Evolutionary conservation across 2,329 filamentous ascomycete species (phyloP).

Genomic region (Magnaporthiopsis poae): DNA sequence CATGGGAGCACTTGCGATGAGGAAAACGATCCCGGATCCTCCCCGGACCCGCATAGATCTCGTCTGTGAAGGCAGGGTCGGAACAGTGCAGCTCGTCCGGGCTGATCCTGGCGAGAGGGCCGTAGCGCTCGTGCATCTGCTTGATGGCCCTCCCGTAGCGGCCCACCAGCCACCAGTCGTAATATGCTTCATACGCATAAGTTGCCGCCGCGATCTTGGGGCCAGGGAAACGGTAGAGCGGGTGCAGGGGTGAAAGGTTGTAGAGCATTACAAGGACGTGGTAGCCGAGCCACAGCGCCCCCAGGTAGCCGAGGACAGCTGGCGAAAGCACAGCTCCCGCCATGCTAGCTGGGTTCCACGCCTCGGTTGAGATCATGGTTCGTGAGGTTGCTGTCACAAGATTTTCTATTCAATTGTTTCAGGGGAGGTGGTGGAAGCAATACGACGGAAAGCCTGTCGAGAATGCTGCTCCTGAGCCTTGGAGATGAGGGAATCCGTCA

Average conservation of each 20-base stretch:
- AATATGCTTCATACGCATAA: slow-evolving; percentile 28
- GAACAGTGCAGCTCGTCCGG: slow-evolving; percentile 21
- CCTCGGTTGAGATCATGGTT: neutral
- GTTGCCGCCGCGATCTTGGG: slow-evolving; percentile 26
- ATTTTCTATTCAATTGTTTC: neutral
- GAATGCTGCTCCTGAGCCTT: neutral
- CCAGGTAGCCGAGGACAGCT: slow-evolving; percentile 13
- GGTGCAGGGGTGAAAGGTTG: slow-evolving; percentile 31
- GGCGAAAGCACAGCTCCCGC: neutral
- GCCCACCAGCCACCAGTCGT: slow-evolving; percentile 26
- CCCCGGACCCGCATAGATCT: slow-evolving; percentile 15
- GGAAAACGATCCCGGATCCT: slow-evolving; percentile 13
- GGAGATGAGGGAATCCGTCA: neutral
- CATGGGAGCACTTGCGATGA: slow-evolving; percentile 8
- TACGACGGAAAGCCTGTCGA: neutral
- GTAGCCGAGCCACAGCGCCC: slow-evolving; percentile 22
- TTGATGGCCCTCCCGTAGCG: slow-evolving; percentile 25
- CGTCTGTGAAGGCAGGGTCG: slow-evolving; percentile 18
- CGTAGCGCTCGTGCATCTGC: slow-evolving; percentile 27
- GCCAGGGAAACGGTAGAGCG: slow-evolving; percentile 27
- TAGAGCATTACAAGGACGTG: slow-evolving; percentile 21
- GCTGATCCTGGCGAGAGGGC: slow-evolving; percentile 15
- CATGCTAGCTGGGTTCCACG: neutral
- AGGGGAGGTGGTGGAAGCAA: neutral
- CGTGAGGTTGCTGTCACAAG: no score